Base-by-base conservation (phyloP, 257 asterid species). In the Mitragyna speciosa region DNA sequence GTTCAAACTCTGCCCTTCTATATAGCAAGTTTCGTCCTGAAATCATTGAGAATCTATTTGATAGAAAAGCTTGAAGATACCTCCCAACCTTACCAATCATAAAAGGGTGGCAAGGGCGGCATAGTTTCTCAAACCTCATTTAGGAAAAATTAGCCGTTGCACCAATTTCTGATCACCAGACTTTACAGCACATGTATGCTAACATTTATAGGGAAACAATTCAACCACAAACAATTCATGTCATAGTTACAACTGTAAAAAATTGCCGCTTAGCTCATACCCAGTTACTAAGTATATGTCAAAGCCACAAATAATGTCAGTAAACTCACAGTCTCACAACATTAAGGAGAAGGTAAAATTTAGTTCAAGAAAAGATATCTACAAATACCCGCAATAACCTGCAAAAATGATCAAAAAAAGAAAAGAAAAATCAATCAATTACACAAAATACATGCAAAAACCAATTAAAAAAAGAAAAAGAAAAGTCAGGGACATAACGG, bases 281-380 rank as follows among this genome's bases (percentile, higher is more conserved):
- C 78, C 26, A 20, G n/a, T n/a, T n/a, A n/a, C 36, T 36, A 12
- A 45, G 56, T 54, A 52, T 73, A 77, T 54, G 6, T 54, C 81
- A 81, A 45, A 65, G 72, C 45, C 47, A 70, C 64, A 80, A 28
- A 65, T 72, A 71, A 51, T 56, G 19, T 75, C 69, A 73, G 78
- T 66, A 47, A 82, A 89, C 96, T 90, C 83, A 93, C 99, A 7
- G 98, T 93, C 86, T 95, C 98, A 74, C 92, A 91, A 85, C n/a
- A n/a, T n/a, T n/a, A n/a, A n/a, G n/a, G n/a, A n/a, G n/a, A n/a
- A n/a, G n/a, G n/a, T n/a, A n/a, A n/a, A n/a, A n/a, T n/a, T n/a
- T n/a, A n/a, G n/a, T n/a, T n/a, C n/a, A n/a, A n/a, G n/a, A n/a
- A n/a, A n/a, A n/a, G n/a, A n/a, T n/a, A n/a, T n/a, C n/a, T n/a